Base-by-base conservation (phyloP, 352 stramenopile genomes). In the Phytophthora meadii region DNA sequence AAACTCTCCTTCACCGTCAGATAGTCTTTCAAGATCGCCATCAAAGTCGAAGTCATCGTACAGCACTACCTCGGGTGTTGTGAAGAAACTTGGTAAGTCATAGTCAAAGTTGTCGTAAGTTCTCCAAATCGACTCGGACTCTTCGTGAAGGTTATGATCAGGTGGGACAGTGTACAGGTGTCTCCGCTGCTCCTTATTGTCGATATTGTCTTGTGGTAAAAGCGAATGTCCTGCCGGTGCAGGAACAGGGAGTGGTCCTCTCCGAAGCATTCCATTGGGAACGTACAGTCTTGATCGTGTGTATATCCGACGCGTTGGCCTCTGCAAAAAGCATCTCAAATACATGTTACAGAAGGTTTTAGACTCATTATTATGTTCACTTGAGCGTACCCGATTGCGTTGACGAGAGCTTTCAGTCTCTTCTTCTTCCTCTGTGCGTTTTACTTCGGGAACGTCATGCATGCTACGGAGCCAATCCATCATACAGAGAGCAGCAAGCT, bases 401-500 rank as follows among this genome's bases (percentile, higher is more conserved):
- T 78, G 70, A 25, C 70, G 65, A 10, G 57, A 61, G 22, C 54
- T 63, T 8, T 78, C 70, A 10, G 50, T 32, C 14, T 84, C 76
- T 10, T 78, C 76, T 44, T 81, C 72, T 40, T 84, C 76, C 5
- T 69, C 22, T 11, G 45, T 52, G 4, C 14, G 32, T 34, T 70
- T 65, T 9, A 28, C 61, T 28, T 63, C 54, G 15, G 66, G 49
- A 39, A 42, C 40, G 41, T 66, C 36, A 17, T 42, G 36, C 19
- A 36, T 40, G 9, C 27, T 58, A 50, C 68, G 46, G 19, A 83
- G 37, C 70, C 77, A 84, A 39, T 86, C 71, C 17, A 74, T 39
- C 47, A 84, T 65, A 45, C 82, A 77, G 27, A 85, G 72, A 3
- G 79, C 65, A 19, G 74, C 75, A 15, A 90, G 46, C 17, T 90